Evolutionary conservation across 208 protist genomes (phyloP).

Genomic region (Wallacemonas rigidus): DNA sequence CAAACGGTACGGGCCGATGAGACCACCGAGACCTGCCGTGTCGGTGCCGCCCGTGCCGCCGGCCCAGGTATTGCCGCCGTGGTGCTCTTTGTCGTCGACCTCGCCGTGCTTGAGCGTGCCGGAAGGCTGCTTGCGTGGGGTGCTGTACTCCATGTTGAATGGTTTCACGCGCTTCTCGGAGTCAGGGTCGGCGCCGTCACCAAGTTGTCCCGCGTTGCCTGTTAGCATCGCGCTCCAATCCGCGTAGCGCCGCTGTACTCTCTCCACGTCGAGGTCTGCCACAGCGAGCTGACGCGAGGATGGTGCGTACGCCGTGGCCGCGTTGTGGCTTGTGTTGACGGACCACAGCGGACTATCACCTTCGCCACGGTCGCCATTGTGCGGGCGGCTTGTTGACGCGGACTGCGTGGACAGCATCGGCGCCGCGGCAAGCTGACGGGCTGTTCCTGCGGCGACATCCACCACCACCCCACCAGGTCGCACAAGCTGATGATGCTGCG

Average conservation of each 20-base stretch:
- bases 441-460: background rate
- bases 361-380: background rate
- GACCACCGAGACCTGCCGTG: conserved; percentile 84
- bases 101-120: conserved; percentile 89
- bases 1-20: conserved; percentile 89
- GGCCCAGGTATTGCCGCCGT: conserved; percentile 93
- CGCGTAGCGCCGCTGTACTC: conserved; percentile 65
- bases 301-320: conserved; percentile 34
- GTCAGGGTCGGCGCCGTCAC: conserved; percentile 29
- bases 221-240: conserved; percentile 55
- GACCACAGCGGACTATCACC: background rate
- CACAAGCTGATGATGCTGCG: conserved; percentile 34
- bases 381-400: background rate
- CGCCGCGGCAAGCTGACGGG: background rate
- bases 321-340: conserved; percentile 26
- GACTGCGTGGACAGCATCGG: background rate
- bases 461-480: conserved; percentile 12
- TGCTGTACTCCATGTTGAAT: conserved; percentile 77
- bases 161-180: conserved; percentile 31
- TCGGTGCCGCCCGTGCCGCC: conserved; percentile 89
- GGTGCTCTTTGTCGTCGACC: conserved; percentile 89
- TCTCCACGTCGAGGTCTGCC: conserved; percentile 56
- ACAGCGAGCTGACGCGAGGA: conserved; percentile 33
- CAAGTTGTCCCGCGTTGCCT: conserved; percentile 44
- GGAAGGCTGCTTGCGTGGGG: conserved; percentile 64